A percentile compares a stretch with the other conserved stretches of the same genome.
Evolutionary conservation across 495 filamentous ascomycete species (phyloP).

Genomic region (Neurospora tetraspora): DNA sequence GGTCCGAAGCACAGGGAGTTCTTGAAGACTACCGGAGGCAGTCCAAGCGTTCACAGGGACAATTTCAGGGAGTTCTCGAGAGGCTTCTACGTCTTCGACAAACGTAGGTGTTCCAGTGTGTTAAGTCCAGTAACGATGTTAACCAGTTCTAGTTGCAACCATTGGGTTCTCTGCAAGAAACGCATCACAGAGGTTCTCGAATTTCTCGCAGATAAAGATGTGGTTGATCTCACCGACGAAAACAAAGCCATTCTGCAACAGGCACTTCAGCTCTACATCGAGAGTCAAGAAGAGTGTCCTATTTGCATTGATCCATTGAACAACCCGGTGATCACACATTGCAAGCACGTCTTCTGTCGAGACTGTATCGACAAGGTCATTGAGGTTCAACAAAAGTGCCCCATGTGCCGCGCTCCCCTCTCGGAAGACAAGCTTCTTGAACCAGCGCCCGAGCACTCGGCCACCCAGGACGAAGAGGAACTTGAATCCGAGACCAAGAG

Average conservation of each 20-base stretch:
- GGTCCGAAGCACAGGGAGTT: slow-evolving; percentile 63
- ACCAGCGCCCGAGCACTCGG: slow-evolving; percentile 46
- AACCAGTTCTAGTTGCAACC: slow-evolving; percentile 46
- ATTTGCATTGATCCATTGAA: slow-evolving; percentile 71
- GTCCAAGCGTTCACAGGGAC: slow-evolving; percentile 28
- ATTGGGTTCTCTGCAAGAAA: slow-evolving; percentile 71
- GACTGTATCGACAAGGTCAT: slow-evolving; percentile 73
- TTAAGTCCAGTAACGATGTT: neutral
- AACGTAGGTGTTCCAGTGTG: slow-evolving; percentile 24
- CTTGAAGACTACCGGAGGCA: slow-evolving; percentile 48
- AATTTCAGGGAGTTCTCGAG: slow-evolving; percentile 58
- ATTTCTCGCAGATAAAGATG: slow-evolving; percentile 52
- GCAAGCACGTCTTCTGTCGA: slow-evolving; percentile 73
- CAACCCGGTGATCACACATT: slow-evolving; percentile 76
- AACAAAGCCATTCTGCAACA: slow-evolving; percentile 66
- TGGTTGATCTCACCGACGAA: slow-evolving; percentile 62
- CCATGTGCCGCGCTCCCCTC: slow-evolving; percentile 75
- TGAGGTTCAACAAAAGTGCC: slow-evolving; percentile 71
- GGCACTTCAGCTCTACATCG: slow-evolving; percentile 67
- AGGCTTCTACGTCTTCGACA: slow-evolving; percentile 78
- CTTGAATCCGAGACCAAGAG: slow-evolving; percentile 58
- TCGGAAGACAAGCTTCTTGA: slow-evolving; percentile 50
- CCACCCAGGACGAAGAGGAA: slow-evolving; percentile 28
- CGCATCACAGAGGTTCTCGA: slow-evolving; percentile 61
- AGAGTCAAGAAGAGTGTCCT: slow-evolving; percentile 74